These are phyloP conservation scores for Penicillium sp. DNA, from an alignment of 2,329 filamentous ascomycete genomes.

Conservation along the genomic window DNA sequence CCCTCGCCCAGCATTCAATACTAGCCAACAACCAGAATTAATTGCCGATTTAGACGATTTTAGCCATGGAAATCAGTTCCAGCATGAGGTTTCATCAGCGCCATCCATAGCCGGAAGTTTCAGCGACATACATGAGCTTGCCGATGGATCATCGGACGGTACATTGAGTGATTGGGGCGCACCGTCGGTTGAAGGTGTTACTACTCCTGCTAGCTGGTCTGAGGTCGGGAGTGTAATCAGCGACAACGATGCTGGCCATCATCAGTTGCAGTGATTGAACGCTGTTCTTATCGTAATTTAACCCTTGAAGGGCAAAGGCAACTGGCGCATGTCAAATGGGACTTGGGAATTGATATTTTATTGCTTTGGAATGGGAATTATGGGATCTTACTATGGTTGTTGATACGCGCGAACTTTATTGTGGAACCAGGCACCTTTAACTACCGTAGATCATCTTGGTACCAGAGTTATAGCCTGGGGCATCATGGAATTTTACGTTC, in stretches of 20 bases:
- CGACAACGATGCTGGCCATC: slow-evolving; percentile 37
- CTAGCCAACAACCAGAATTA: slow-evolving; percentile 17
- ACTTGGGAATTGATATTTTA: background rate
- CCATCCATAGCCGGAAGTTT: slow-evolving; percentile 39
- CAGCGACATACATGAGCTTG: slow-evolving; percentile 37
- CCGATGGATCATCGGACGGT: slow-evolving; percentile 37
- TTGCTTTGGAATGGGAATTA: background rate
- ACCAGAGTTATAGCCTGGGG: too few species aligned
- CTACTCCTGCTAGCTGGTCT: slow-evolving; percentile 46
- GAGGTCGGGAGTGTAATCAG: slow-evolving; percentile 47
- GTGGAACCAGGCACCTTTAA: too few species aligned
- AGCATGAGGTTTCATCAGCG: slow-evolving; percentile 33
- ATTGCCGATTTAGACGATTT: slow-evolving; percentile 14
- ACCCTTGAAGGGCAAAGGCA: background rate
- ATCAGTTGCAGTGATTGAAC: slow-evolving; percentile 18
- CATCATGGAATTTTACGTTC: too few species aligned
- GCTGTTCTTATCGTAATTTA: background rate
- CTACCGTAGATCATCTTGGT: too few species aligned
- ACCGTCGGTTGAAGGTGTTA: slow-evolving; percentile 29
- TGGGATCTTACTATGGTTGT: background rate
- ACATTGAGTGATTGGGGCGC: slow-evolving; percentile 41
- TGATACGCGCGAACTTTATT: background rate
- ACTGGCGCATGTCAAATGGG: background rate
- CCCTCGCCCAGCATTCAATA: slow-evolving; percentile 24
- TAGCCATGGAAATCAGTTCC: slow-evolving; percentile 9